These are phyloP conservation scores for Solanum bulbocastanum DNA, from an alignment of 257 asterid species.

Conservation along the genomic window DNA sequence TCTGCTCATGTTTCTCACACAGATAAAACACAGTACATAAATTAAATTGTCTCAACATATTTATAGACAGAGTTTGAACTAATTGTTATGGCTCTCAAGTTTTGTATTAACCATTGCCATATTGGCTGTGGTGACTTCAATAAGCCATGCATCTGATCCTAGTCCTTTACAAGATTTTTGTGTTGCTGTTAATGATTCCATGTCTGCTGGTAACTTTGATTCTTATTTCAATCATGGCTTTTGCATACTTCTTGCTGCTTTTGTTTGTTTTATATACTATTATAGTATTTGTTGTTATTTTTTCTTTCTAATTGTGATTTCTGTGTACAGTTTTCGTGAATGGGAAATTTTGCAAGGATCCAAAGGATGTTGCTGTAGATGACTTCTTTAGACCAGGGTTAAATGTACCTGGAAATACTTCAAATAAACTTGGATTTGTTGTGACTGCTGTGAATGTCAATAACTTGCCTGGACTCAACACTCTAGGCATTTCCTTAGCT, in stretches of 20 bases:
- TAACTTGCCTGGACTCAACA: not conserved
- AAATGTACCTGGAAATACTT: not conserved
- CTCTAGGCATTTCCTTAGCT: not conserved
- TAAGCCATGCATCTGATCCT: not conserved
- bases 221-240: not conserved
- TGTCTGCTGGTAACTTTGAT: not conserved
- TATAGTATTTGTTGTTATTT: not conserved
- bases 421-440: not conserved
- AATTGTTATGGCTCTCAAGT: not conserved
- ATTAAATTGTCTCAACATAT: not conserved
- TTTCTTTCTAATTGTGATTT: not conserved
- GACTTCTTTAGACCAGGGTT: not conserved
- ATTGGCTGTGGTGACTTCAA: not conserved
- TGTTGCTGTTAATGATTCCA: not conserved
- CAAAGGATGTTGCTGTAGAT: not conserved
- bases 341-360: not conserved
- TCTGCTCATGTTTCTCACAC: not conserved
- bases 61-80: not conserved
- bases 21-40: not conserved
- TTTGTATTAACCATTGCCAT: not conserved
- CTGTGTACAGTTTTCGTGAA: not conserved
- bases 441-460: not conserved
- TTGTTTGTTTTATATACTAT: not conserved
- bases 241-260: not conserved
- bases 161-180: not conserved